phyloP scores from a whole-genome alignment of 2,329 filamentous ascomycete genomes.

The Monosporascus sp. region DNA sequence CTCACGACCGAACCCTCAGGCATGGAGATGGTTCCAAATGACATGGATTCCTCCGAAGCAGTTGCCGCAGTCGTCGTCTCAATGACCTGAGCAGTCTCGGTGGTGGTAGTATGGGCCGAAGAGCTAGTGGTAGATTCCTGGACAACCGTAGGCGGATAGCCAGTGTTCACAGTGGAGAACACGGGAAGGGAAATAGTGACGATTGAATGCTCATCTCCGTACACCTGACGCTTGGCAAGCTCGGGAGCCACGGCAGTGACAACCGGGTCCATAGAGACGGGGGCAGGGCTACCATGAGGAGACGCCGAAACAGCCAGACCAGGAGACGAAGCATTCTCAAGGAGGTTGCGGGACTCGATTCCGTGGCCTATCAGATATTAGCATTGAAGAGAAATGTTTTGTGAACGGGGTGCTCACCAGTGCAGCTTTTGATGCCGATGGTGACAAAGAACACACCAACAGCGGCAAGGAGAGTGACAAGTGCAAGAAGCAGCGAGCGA shows the following conservation, averaged over 20 bases:
- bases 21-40: background rate
- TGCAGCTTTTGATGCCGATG: no score
- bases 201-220: background rate
- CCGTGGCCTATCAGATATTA: no score
- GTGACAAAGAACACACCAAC: no score
- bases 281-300: background rate
- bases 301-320: background rate
- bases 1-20: background rate
- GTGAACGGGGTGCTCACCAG: no score
- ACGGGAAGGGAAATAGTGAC: background rate
- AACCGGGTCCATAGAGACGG: background rate
- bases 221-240: background rate
- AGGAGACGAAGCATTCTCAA: background rate
- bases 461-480: no score
- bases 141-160: no score
- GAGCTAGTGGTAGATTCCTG: background rate
- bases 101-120: background rate
- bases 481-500: no score
- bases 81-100: background rate
- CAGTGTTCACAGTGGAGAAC: background rate
- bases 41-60: background rate
- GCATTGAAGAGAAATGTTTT: no score
- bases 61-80: background rate
- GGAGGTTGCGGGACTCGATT: background rate
- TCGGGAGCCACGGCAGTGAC: background rate